Conservation (phyloP, 2,329 filamentous ascomycete species). For the Fusarium nygamai region DNA sequence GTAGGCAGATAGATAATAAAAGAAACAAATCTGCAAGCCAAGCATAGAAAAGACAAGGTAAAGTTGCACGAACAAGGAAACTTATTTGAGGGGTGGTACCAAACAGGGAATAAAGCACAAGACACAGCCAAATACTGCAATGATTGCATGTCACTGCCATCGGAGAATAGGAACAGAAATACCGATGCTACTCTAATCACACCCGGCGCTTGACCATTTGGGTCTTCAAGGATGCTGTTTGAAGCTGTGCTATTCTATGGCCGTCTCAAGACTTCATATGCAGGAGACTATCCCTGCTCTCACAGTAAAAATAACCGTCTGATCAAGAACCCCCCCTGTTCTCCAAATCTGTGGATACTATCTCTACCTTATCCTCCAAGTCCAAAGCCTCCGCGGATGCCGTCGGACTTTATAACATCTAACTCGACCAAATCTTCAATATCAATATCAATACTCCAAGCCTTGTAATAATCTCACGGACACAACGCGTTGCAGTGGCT, state of each 20-base stretch:
- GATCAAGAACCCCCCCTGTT: background rate
- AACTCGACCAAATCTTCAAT: background rate
- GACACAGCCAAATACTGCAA: background rate
- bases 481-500: background rate
- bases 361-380: background rate
- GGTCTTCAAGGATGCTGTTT: too few species aligned
- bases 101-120: conserved; percentile 17
- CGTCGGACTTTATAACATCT: background rate
- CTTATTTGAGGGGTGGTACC: background rate
- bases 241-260: background rate
- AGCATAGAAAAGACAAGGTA: background rate
- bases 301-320: background rate
- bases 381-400: background rate
- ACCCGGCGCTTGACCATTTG: background rate
- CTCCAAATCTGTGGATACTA: background rate
- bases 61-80: background rate
- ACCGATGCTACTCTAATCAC: background rate
- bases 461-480: background rate
- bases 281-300: background rate
- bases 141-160: conserved; percentile 1
- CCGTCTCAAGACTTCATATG: background rate
- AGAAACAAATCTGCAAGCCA: background rate
- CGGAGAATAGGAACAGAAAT: background rate
- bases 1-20: background rate
- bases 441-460: background rate